Base-by-base conservation (phyloP, 257 asterid genomes). In the Leonotis leonurus region DNA sequence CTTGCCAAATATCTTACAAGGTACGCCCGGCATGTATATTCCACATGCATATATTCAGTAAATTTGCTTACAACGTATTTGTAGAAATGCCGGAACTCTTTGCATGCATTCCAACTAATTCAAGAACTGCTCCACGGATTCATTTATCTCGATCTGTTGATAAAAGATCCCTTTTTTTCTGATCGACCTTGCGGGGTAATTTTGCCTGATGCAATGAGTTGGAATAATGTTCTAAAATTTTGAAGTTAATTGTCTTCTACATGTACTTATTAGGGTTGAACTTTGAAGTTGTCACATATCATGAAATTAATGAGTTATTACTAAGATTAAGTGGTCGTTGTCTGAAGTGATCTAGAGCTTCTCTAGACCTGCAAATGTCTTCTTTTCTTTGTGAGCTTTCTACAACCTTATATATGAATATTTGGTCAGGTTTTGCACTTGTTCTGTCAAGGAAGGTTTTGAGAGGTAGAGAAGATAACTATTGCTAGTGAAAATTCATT, bases 11-110 rank as follows among this genome's bases (percentile, higher is more conserved):
- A 21, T 69, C 39, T 5, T n/a, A 3, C 14, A 37, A 59, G 80
- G 76, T 75, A 60, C 49, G 63, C n/a, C n/a, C n/a, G n/a, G n/a
- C n/a, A n/a, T n/a, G n/a, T 36, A 66, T 18, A 29, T 53, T 43
- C 12, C 4, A 11, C 54, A 45, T 53, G 39, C 59, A 54, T 22
- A 13, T 0, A 1, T 35, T 27, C 12, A 17, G 55, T 45, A 32
- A 21, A 16, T 18, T 32, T 49, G 63, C 48, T 4, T 8, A 52
- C 58, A 17, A 51, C 29, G 3, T 59, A 12, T 41, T 17, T 32
- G 44, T n/a, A 6, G 33, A 35, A 60, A 60, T 21, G 37, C n/a
- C 9, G 3, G 36, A 50, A 27, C 30, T 27, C 3, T 55, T 22
- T 25, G 43, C 49, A 50, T 56, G 40, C 8, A 52, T 43, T 32